phyloP scores from a whole-genome alignment of 2,329 filamentous ascomycete genomes.

The Hymenoscyphus occultus region DNA sequence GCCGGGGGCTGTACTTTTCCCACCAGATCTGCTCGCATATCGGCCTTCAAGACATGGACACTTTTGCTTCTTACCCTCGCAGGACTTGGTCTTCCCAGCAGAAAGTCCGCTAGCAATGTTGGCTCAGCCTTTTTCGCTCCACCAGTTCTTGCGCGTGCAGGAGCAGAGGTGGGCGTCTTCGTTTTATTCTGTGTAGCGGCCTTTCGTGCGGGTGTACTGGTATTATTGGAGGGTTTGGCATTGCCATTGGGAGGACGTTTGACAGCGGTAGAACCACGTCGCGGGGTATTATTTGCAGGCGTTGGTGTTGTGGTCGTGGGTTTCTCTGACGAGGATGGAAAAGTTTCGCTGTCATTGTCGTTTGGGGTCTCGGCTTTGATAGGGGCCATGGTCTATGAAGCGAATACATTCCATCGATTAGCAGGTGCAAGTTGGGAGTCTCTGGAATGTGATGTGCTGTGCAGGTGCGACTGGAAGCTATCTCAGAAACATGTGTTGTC shows the following conservation, averaged over 20 bases:
- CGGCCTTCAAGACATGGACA: slow-evolving; percentile 55
- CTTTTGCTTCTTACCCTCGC: slow-evolving; percentile 57
- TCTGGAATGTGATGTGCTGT: slow-evolving; percentile 10
- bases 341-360: slow-evolving; percentile 7
- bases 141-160: slow-evolving; percentile 24
- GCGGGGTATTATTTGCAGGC: slow-evolving; percentile 17
- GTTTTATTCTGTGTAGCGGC: slow-evolving; percentile 21
- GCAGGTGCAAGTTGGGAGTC: not conserved
- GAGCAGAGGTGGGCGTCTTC: slow-evolving; percentile 29
- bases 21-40: slow-evolving; percentile 51
- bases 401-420: slow-evolving; percentile 8
- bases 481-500: slow-evolving; percentile 2
- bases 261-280: slow-evolving; percentile 17
- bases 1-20: slow-evolving; percentile 59
- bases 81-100: slow-evolving; percentile 54
- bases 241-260: slow-evolving; percentile 26
- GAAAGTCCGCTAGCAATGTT: slow-evolving; percentile 55
- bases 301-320: slow-evolving; percentile 4
- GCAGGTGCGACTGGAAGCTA: not conserved
- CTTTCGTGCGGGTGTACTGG: slow-evolving; percentile 25
- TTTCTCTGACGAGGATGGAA: slow-evolving; percentile 8
- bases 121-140: slow-evolving; percentile 38
- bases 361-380: slow-evolving; percentile 14
- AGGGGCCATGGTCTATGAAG: slow-evolving; percentile 16
- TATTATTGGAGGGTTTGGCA: slow-evolving; percentile 24